Base-by-base conservation (phyloP, 805 yeast genomes). In the Yarrowia yakushimensis region DNA sequence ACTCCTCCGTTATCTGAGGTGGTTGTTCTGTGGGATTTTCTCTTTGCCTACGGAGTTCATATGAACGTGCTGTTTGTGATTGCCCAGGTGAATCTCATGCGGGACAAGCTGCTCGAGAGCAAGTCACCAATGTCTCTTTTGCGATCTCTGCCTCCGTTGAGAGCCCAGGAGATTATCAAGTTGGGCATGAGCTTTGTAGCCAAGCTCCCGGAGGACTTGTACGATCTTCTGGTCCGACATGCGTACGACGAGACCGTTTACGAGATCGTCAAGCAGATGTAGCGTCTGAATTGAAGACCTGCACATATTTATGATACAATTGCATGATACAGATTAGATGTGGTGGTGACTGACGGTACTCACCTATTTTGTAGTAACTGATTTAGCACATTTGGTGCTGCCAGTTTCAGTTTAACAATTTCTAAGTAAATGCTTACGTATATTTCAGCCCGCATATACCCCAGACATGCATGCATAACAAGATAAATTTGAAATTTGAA, bases 41-140 rank as follows among this genome's bases (percentile, higher is more conserved):
- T 90, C 68, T 87, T 91, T 73, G 96, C 97, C 3, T 91, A 89
- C 69, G 97, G 97, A 0, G 83, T 88, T 18, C 97, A 92, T 69
- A 81, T 90, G 85, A 91, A 92, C 73, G 81, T 92, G 28, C 76
- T 92, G 37, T 87, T 90, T 67, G 83, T 91, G 2, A 89, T 90
- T 9, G 93, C 97, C 1, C 96, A 89, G 71, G 75, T 91, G 22
- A 84, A 88, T 4, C 77, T 86, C 42, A 85, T 87, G 64, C 77
- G 97, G 63, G 80, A 84, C 10, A 74, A 79, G 30, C 75, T 91
- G n/a, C 72, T 92, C 62, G 75, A 75, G 15, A 79, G 86, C 9
- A 73, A 72, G 27, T 86, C 74, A 57, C 97, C 97, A 12, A 90
- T 90, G 90, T 78, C 84, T 43, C 71, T 88, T 18, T 73, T 91